phyloP scores from a whole-genome alignment of 306 rosid genomes.

The Cicer pinnatifidum region DNA sequence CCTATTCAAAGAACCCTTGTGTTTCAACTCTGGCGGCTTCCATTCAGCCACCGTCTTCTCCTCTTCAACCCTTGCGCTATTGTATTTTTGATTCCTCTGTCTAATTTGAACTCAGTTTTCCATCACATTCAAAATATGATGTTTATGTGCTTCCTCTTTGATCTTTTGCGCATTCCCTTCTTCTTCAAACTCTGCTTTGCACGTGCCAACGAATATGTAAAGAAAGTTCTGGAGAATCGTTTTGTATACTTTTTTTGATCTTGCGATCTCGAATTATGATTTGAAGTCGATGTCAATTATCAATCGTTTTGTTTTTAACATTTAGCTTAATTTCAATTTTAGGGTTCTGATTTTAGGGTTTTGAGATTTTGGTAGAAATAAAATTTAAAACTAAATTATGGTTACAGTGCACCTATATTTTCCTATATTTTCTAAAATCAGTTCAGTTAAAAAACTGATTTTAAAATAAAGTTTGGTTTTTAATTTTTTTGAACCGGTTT shows the following conservation, averaged over 20 bases:
- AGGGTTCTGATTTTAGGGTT: too few species aligned
- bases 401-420: too few species aligned
- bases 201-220: conserved; percentile 66
- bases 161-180: conserved; percentile 49
- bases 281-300: conserved; percentile 72
- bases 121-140: conserved; percentile 28
- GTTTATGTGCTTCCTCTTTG: conserved; percentile 1
- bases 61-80: conserved; percentile 2
- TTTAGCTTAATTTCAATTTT: too few species aligned
- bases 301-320: conserved; percentile 36
- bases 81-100: too few species aligned
- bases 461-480: too few species aligned
- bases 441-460: too few species aligned
- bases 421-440: too few species aligned
- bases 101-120: not conserved
- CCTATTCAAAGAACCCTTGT: conserved; percentile 49
- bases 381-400: too few species aligned
- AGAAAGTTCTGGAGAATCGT: conserved; percentile 70
- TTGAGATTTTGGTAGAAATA: too few species aligned
- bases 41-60: conserved; percentile 46
- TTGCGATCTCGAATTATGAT: conserved; percentile 81
- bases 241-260: conserved; percentile 67
- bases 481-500: too few species aligned
- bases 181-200: conserved; percentile 73
- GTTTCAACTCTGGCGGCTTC: conserved; percentile 62